A percentile compares a stretch with the other conserved stretches of the same genome.
Evolutionary conservation across 371 early-diverging fungal species (phyloP).

Genomic region (Syncephalis plumigaleata): DNA sequence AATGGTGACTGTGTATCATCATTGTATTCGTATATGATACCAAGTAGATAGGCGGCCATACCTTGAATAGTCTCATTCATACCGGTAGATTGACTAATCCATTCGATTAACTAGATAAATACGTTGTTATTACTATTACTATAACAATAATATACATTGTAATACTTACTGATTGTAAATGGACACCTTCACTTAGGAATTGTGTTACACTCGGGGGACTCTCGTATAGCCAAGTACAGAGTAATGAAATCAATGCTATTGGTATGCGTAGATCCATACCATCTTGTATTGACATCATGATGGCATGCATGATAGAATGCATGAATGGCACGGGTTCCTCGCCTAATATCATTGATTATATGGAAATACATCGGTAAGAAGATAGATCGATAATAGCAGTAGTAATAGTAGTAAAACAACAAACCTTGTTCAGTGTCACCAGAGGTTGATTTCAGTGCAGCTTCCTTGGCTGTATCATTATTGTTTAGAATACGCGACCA

Average conservation of each 20-base stretch:
- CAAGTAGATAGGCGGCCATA: constrained; percentile 68
- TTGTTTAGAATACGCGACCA: constrained; percentile 56
- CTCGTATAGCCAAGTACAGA: constrained; percentile 68
- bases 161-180: constrained; percentile 69
- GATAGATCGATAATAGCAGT: too few species aligned
- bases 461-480: constrained; percentile 53
- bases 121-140: not conserved
- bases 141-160: not conserved
- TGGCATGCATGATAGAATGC: constrained; percentile 34
- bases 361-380: too few species aligned
- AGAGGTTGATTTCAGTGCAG: constrained; percentile 51
- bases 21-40: constrained; percentile 73
- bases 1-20: constrained; percentile 56
- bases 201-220: constrained; percentile 57
- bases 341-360: constrained; percentile 13
- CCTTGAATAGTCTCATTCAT: constrained; percentile 78
- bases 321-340: constrained; percentile 35
- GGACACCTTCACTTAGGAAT: constrained; percentile 74
- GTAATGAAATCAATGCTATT: constrained; percentile 47
- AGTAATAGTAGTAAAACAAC: not conserved
- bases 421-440: constrained; percentile 25
- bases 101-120: constrained; percentile 47
- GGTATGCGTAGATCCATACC: constrained; percentile 45
- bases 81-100: constrained; percentile 61
- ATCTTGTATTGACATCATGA: constrained; percentile 32